Base-by-base conservation (phyloP, 768 basidiomycete species). In the Pleurotus citrinopileatus region DNA sequence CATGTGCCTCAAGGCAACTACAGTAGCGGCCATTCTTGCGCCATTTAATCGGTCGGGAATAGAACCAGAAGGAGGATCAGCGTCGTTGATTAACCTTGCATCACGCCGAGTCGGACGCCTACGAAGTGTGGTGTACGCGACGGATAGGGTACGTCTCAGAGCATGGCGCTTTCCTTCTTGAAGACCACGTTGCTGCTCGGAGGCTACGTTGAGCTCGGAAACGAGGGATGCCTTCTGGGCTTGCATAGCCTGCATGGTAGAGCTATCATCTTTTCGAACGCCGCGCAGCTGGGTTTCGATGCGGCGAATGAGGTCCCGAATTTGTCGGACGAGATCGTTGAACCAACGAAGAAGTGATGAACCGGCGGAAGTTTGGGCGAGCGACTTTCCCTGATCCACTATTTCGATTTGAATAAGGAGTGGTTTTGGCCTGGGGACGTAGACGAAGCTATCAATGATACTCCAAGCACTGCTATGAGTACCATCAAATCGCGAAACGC, bases 281-380 rank as follows among this genome's bases (percentile, higher is more conserved):
- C 48, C 48, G 13, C 48, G 48, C 15, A 51, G 34, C 25, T 51
- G 48, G 19, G 32, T 23, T 8, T 51, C 48, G 15, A 51, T 51
- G 17, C 48, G 48, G n/a, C 48, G 48, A 25, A 51, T 51, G 20
- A 51, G 34, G 15, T 51, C 48, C 6, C 48, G 48, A 13, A 51
- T 51, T 25, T 51, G 29, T 4, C 34, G 48, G 34, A 51, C 37
- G 34, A 51, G 34, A 23, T 51, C 48, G 34, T 26, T 23, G 19
- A 51, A 32, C 48, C 48, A 51, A 12, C 48, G 48, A 19, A 51
- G 34, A 34, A 51, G 48, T 4, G 32, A 17, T n/a, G 15, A 8
- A 17, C 48, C 48, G n/a, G 53, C 53, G 10, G 53, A 44, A 19
- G 53, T 54, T 20, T 37, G 19, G 4, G 32, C 4, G 15, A 54